Evolutionary conservation across 305 asterid species (phyloP).

Genomic region (Fraxinus sp.): DNA sequence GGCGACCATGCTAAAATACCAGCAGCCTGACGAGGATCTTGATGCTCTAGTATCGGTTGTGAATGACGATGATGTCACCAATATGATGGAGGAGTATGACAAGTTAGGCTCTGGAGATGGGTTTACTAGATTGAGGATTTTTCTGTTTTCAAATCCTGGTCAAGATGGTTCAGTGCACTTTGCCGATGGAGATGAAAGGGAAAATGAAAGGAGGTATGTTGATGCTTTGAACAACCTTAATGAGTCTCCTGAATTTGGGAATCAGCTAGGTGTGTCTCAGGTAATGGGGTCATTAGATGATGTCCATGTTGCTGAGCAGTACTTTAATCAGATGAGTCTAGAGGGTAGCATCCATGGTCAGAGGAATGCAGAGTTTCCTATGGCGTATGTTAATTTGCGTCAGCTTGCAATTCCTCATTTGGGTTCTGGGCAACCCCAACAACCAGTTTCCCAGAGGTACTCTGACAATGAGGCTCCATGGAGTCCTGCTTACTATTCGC

Average conservation of each 20-base stretch:
- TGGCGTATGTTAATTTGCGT: constrained; percentile 64
- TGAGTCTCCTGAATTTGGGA: constrained; percentile 69
- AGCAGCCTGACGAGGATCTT: constrained; percentile 97
- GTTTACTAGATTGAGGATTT: constrained; percentile 83
- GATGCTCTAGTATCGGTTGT: constrained; percentile 96
- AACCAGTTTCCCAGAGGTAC: background rate
- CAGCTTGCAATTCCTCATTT: constrained; percentile 71
- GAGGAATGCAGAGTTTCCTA: constrained; percentile 70
- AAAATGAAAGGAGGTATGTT: constrained; percentile 83
- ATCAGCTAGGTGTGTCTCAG: constrained; percentile 46
- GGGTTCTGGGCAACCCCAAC: constrained; percentile 63
- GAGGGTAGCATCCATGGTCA: constrained; percentile 65
- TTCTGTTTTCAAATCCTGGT: constrained; percentile 60
- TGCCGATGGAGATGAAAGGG: constrained; percentile 84
- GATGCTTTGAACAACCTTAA: constrained; percentile 90
- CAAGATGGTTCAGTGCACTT: constrained; percentile 74
- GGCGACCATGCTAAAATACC: constrained; percentile 69
- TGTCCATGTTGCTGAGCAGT: constrained; percentile 59
- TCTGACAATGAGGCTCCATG: constrained; percentile 75
- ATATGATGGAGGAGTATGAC: constrained; percentile 99
- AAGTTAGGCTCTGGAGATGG: constrained; percentile 82
- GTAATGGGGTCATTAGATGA: constrained; percentile 58
- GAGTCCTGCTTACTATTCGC: constrained; percentile 96
- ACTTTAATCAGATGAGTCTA: constrained; percentile 61
- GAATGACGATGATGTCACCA: constrained; percentile 88